Conservation (phyloP, 2,329 filamentous ascomycete species). For the Chrysosporium keratinophilum region DNA sequence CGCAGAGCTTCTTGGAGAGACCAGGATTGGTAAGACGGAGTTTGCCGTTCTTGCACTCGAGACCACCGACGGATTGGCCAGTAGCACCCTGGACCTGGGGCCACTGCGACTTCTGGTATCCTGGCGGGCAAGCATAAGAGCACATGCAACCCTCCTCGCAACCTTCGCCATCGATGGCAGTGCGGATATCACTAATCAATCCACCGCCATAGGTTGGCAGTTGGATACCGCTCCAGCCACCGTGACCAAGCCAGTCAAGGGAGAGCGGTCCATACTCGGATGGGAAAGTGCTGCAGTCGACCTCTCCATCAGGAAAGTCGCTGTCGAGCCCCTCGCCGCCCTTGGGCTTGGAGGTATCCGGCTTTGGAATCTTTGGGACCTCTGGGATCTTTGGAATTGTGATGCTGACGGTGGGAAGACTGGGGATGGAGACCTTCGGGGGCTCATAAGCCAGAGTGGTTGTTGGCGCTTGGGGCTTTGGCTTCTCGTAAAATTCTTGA, state of each 20-base stretch:
- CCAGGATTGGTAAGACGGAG: slow-evolving; percentile 63
- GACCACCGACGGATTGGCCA: slow-evolving; percentile 76
- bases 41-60: slow-evolving; percentile 63
- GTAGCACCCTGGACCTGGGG: slow-evolving; percentile 64
- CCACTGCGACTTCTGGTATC: slow-evolving; percentile 91
- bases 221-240: slow-evolving; percentile 75
- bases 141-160: slow-evolving; percentile 62
- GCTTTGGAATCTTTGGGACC: background rate
- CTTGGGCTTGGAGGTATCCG: slow-evolving; percentile 10
- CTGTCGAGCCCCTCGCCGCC: slow-evolving; percentile 47
- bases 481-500: slow-evolving; percentile 3
- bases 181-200: slow-evolving; percentile 56
- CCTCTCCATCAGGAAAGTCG: slow-evolving; percentile 63
- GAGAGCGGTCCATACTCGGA: slow-evolving; percentile 67
- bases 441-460: background rate
- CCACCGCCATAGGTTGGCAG: slow-evolving; percentile 43
- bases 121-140: slow-evolving; percentile 85
- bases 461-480: slow-evolving; percentile 7
- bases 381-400: background rate
- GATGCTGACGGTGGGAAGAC: slow-evolving; percentile 18
- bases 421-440: background rate
- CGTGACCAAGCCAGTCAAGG: slow-evolving; percentile 57
- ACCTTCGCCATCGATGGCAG: slow-evolving; percentile 49
- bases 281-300: slow-evolving; percentile 66
- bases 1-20: slow-evolving; percentile 62